Percentiles rank a stretch among this genome's conserved stretches.
phyloP scores from a whole-genome alignment of 2,329 filamentous ascomycete species.

The Botrytis byssoidea region DNA sequence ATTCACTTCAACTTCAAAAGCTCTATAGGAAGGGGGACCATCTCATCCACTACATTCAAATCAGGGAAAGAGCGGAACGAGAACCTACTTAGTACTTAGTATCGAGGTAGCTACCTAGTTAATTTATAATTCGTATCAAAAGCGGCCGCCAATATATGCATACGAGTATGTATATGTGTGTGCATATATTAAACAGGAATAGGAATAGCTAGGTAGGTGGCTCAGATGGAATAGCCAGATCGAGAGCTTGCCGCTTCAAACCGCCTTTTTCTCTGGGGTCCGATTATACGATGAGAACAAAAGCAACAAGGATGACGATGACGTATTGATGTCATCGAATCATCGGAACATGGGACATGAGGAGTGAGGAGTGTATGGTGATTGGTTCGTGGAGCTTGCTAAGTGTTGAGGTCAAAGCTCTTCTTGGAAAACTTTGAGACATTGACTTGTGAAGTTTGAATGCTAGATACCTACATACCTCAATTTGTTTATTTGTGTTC shows the following conservation, averaged over 20 bases:
- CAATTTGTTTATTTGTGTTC: too few species aligned
- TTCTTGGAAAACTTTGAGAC: background rate
- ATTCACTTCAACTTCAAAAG: background rate
- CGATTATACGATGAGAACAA: background rate
- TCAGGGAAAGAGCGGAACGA: background rate
- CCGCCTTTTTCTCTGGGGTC: background rate
- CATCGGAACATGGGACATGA: background rate
- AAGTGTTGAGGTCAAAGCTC: background rate
- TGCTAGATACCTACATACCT: background rate
- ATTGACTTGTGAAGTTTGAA: background rate
- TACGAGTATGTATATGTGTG: too few species aligned
- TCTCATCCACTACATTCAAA: background rate
- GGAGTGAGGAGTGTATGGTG: background rate
- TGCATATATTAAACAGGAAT: too few species aligned
- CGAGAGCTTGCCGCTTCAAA: background rate
- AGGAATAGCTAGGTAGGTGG: background rate
- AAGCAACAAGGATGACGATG: background rate
- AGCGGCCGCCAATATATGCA: too few species aligned
- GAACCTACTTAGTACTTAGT: too few species aligned
- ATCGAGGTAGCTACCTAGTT: background rate
- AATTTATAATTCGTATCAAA: background rate
- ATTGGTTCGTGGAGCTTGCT: background rate
- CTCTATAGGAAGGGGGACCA: too few species aligned
- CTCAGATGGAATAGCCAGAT: background rate
- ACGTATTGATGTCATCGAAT: constrained; percentile 3